phyloP scores from a whole-genome alignment of 805 yeast species.

The Kuraishia piskuri region DNA sequence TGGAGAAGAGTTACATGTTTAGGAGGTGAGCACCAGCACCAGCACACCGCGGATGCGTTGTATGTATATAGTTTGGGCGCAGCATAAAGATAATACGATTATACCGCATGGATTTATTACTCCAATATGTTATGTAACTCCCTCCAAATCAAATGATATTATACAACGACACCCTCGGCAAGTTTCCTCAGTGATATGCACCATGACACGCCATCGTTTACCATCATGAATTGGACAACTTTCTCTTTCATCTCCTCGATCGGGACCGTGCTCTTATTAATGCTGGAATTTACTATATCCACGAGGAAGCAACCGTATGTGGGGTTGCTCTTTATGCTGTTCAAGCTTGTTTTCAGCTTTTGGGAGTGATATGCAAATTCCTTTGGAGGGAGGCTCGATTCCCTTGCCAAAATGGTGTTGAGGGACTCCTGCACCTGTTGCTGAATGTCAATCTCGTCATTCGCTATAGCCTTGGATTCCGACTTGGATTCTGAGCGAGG shows the following conservation, averaged over 20 bases:
- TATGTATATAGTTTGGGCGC: not conserved
- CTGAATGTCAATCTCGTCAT: not conserved
- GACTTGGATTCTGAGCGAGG: no score
- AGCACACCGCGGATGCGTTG: no score
- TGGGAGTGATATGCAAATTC: constrained; percentile 35
- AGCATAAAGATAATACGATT: not conserved
- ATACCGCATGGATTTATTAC: no score
- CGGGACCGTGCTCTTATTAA: constrained; percentile 3
- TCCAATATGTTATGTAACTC: no score
- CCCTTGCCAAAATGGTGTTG: constrained; percentile 14
- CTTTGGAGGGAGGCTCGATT: constrained; percentile 26
- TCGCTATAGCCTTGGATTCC: not conserved
- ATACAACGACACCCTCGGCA: constrained; percentile 23
- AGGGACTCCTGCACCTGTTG: constrained; percentile 7
- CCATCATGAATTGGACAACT: constrained; percentile 45
- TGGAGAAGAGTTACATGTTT: constrained; percentile 53
- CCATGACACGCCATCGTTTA: constrained; percentile 55
- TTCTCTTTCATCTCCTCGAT: constrained; percentile 11
- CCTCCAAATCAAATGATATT: no score
- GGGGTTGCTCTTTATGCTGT: not conserved
- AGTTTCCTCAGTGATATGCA: constrained; percentile 57
- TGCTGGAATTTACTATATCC: not conserved
- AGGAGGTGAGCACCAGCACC: constrained; percentile 13
- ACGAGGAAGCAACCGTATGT: not conserved
- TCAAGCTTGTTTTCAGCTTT: constrained; percentile 21